Conservation (phyloP, 768 basidiomycete genomes). For the Boletus rubroflammeus region DNA sequence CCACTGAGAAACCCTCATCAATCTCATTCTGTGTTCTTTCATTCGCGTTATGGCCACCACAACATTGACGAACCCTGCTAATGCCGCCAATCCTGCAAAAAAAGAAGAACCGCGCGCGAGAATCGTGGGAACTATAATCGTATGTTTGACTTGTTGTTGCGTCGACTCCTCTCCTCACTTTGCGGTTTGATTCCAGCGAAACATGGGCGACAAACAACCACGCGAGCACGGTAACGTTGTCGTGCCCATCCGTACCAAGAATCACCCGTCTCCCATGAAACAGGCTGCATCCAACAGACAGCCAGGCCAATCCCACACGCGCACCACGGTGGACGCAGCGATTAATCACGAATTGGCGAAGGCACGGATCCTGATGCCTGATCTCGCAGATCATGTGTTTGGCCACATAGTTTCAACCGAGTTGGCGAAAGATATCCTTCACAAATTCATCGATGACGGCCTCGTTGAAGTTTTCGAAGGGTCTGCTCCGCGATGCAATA, state of each 20-base stretch:
- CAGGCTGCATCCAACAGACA: neutral
- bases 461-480: neutral
- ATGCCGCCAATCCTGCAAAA: neutral
- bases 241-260: neutral
- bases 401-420: neutral
- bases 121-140: neutral
- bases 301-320: neutral
- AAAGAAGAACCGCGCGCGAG: too few species aligned
- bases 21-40: neutral
- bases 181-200: neutral
- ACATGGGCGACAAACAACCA: neutral
- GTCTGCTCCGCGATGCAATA: too few species aligned
- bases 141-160: neutral
- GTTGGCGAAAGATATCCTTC: neutral
- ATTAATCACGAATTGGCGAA: conserved; percentile 4
- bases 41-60: neutral
- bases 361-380: too few species aligned
- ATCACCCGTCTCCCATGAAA: neutral
- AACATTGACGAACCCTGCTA: neutral
- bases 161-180: neutral
- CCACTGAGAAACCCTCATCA: neutral
- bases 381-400: conserved; percentile 2
- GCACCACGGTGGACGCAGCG: neutral
- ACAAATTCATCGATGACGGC: neutral
- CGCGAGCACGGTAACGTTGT: neutral